A percentile compares a stretch with the other conserved stretches of the same genome.
Conservation (phyloP, 2,329 filamentous ascomycete genomes). For the Sporothrix euskadiensis region DNA sequence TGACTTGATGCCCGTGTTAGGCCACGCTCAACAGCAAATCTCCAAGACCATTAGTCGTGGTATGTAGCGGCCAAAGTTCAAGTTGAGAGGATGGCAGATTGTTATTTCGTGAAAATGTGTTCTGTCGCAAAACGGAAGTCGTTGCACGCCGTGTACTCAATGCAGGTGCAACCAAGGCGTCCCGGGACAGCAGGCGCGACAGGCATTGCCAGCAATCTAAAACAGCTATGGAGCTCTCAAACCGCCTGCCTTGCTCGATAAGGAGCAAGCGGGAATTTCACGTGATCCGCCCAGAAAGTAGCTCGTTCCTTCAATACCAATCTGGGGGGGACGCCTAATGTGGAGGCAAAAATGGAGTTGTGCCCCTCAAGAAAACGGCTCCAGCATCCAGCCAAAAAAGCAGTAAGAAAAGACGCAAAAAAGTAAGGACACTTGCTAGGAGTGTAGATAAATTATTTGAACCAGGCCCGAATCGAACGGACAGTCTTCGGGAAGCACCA, state of each 20-base stretch:
- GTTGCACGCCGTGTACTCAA: neutral
- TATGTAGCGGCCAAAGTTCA: neutral
- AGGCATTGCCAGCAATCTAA: constrained; percentile 22
- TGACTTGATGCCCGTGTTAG: constrained; percentile 12
- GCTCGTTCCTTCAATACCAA: neutral
- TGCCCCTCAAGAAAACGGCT: neutral
- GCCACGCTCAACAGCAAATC: constrained; percentile 8
- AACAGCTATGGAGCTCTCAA: constrained; percentile 24
- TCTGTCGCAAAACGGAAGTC: neutral
- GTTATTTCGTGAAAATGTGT: neutral
- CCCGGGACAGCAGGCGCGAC: neutral
- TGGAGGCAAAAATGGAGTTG: constrained; percentile 11
- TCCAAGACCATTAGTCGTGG: neutral
- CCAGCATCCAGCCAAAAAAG: neutral
- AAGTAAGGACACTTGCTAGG: neutral
- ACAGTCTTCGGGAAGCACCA: constrained; percentile 30
- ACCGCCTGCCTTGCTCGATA: neutral
- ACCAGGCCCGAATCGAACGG: constrained; percentile 31
- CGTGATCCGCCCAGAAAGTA: neutral
- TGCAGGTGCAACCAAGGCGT: constrained; percentile 3
- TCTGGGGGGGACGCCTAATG: neutral
- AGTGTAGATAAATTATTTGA: constrained; percentile 13
- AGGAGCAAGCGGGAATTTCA: neutral
- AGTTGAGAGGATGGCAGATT: neutral
- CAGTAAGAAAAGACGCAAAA: constrained; percentile 6